These are phyloP conservation scores for Entoloma clypeatum DNA, from an alignment of 1,284 basidiomycete species.

Conservation along the genomic window DNA sequence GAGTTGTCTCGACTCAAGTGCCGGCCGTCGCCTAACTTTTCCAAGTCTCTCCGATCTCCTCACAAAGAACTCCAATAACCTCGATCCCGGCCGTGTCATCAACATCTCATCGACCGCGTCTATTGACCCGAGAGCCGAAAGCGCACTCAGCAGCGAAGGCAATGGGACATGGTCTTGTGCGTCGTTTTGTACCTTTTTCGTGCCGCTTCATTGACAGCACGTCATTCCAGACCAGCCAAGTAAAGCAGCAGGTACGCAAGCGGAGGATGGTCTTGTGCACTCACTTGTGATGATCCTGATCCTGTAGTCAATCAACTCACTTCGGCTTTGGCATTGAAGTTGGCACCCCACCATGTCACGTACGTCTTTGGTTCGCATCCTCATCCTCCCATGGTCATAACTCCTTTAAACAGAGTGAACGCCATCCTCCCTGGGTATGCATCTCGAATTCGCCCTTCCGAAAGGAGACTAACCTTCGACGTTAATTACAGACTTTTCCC, in stretches of 20 bases:
- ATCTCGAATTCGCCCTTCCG: constrained; percentile 2
- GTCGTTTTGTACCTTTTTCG: constrained; percentile 27
- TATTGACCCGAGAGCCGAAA: constrained; percentile 52
- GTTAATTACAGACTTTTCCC: constrained; percentile 65
- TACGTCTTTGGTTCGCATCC: constrained; percentile 32
- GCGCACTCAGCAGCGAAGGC: constrained; percentile 50
- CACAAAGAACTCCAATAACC: constrained; percentile 59
- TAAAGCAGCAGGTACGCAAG: constrained; percentile 74
- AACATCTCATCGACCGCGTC: constrained; percentile 80
- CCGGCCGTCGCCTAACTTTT: constrained; percentile 5
- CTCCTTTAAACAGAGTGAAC: constrained; percentile 58
- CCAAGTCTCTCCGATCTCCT: constrained; percentile 59
- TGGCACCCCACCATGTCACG: constrained; percentile 63
- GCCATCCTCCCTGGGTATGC: constrained; percentile 73
- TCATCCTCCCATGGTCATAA: constrained; percentile 3
- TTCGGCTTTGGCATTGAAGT: constrained; percentile 65
- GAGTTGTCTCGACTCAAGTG: constrained; percentile 13
- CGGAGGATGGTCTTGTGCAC: constrained; percentile 6
- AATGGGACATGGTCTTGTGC: constrained; percentile 79
- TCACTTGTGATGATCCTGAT: background rate
- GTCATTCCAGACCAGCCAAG: constrained; percentile 61
- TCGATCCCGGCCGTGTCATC: constrained; percentile 73
- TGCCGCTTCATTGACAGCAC: background rate
- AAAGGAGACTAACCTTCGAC: constrained; percentile 6
- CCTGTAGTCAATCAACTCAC: constrained; percentile 75